These are phyloP conservation scores for Aspergillus hiratsukae DNA, from an alignment of 2,329 filamentous ascomycete species.

Conservation along the genomic window DNA sequence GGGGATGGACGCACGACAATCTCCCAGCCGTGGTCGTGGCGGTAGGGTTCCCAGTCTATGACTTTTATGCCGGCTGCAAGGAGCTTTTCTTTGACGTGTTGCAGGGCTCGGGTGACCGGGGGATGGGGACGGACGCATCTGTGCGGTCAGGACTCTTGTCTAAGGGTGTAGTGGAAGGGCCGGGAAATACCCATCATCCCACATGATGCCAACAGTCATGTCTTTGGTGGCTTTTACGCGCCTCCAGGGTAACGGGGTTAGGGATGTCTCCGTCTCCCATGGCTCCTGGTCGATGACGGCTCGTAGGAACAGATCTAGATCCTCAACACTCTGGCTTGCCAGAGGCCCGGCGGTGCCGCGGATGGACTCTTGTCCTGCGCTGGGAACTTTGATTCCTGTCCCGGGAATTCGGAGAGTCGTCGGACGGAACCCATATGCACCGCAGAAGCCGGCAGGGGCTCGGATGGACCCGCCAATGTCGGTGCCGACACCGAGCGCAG, in stretches of 20 bases:
- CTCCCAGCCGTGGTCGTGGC: slow-evolving; percentile 30
- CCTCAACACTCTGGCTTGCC: slow-evolving; percentile 25
- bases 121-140: slow-evolving; percentile 60
- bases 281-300: slow-evolving; percentile 36
- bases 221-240: slow-evolving; percentile 17
- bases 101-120: slow-evolving; percentile 49
- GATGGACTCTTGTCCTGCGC: slow-evolving; percentile 36
- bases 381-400: slow-evolving; percentile 24
- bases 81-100: slow-evolving; percentile 20
- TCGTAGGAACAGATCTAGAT: slow-evolving; percentile 37
- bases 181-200: slow-evolving; percentile 52
- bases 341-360: slow-evolving; percentile 29
- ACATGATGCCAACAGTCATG: slow-evolving; percentile 54
- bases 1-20: slow-evolving; percentile 25
- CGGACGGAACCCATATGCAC: slow-evolving; percentile 42
- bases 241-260: slow-evolving; percentile 42
- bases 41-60: slow-evolving; percentile 34
- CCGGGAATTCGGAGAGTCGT: slow-evolving; percentile 33
- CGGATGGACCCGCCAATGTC: slow-evolving; percentile 48
- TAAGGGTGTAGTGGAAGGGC: background rate
- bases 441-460: slow-evolving; percentile 43
- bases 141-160: background rate
- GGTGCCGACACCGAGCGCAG: slow-evolving; percentile 42
- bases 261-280: slow-evolving; percentile 40
- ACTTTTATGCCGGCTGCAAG: slow-evolving; percentile 45